Evolutionary conservation across 1,139 yeast species (phyloP).

Genomic region (Magnusiomyces ingens): DNA sequence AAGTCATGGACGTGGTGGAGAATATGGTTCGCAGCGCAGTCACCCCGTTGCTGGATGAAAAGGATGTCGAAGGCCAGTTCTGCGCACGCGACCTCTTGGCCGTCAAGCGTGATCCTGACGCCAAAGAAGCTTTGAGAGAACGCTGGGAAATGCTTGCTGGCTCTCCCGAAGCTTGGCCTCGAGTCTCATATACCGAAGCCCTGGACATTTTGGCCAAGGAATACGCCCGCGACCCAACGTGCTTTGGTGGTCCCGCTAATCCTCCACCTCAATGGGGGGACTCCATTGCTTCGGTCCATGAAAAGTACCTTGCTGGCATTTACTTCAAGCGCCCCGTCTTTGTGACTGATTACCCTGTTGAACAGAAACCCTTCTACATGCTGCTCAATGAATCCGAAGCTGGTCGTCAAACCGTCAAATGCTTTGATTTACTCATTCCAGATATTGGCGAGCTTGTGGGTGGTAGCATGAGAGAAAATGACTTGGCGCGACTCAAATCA

Average conservation of each 20-base stretch:
- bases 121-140: conserved; percentile 34
- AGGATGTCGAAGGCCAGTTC: conserved; percentile 30
- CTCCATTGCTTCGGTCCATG: conserved; percentile 76
- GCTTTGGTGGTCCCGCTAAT: conserved; percentile 26
- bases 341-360: conserved; percentile 79
- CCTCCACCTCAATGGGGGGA: conserved; percentile 58
- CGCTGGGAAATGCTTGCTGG: conserved; percentile 30
- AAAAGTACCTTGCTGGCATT: conserved; percentile 76
- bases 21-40: conserved; percentile 57
- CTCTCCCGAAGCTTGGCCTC: conserved; percentile 50
- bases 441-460: conserved; percentile 96
- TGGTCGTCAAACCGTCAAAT: conserved; percentile 59
- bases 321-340: conserved; percentile 72
- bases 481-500: conserved; percentile 40
- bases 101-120: conserved; percentile 35
- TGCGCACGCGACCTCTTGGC: conserved; percentile 37
- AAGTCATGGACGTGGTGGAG: conserved; percentile 63
- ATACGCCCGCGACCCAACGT: conserved; percentile 22
- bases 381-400: conserved; percentile 30
- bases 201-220: conserved; percentile 43
- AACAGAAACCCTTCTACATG: conserved; percentile 91
- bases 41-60: conserved; percentile 30
- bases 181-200: conserved; percentile 72
- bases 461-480: conserved; percentile 85
- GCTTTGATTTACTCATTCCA: conserved; percentile 84